Evolutionary conservation across 768 basidiomycete genomes (phyloP).

Genomic region (Leccinum truebloodii): DNA sequence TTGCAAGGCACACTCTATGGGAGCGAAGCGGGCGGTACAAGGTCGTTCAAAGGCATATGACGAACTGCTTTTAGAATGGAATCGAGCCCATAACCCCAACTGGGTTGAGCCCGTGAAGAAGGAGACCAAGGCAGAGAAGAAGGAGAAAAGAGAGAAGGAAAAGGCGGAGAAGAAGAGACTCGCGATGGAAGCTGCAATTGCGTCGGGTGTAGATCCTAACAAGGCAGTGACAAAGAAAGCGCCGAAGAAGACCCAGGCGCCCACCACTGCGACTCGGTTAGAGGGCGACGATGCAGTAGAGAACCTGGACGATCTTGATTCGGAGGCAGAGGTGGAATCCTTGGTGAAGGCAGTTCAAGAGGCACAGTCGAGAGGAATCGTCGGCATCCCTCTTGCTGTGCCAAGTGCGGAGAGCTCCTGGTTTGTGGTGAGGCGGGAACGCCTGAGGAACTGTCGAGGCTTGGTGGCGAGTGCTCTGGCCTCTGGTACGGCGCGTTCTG

Average conservation of each 20-base stretch:
- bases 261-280: conserved; percentile 50
- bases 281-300: conserved; percentile 65
- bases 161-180: conserved; percentile 80
- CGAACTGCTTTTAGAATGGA: conserved; percentile 89
- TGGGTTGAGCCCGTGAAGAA: conserved; percentile 86
- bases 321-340: conserved; percentile 81
- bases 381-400: conserved; percentile 68
- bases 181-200: conserved; percentile 68
- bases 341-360: conserved; percentile 61
- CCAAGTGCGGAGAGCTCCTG: conserved; percentile 76
- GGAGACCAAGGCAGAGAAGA: conserved; percentile 85
- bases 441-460: conserved; percentile 57
- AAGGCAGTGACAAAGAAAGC: conserved; percentile 55
- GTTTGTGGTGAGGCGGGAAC: conserved; percentile 77
- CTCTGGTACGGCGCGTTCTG: conserved; percentile 23
- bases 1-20: conserved; percentile 98
- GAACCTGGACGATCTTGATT: conserved; percentile 78
- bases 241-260: conserved; percentile 60
- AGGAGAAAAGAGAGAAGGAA: conserved; percentile 79
- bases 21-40: conserved; percentile 88
- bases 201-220: conserved; percentile 52
- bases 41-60: conserved; percentile 86
- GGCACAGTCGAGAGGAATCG: conserved; percentile 56
- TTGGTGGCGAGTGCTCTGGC: conserved; percentile 54
- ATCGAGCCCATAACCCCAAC: conserved; percentile 83